phyloP scores from a whole-genome alignment of 2,329 filamentous ascomycete genomes.

The Aspergillus sp. region DNA sequence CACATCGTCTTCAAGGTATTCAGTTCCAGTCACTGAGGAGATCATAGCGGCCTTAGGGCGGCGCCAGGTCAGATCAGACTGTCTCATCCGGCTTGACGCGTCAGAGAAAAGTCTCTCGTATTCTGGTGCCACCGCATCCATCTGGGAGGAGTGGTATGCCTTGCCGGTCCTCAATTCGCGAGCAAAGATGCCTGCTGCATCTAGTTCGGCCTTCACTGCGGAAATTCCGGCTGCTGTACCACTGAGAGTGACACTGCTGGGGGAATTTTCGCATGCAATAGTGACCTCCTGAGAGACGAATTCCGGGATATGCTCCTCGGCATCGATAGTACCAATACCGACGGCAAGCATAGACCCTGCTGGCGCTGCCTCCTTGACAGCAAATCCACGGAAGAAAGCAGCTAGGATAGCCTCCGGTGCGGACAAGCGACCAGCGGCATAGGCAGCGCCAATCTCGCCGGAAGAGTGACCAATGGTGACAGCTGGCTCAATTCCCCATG shows the following conservation, averaged over 20 bases:
- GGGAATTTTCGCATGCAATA: slow-evolving; percentile 25
- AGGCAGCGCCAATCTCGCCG: slow-evolving; percentile 34
- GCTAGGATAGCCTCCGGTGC: not conserved
- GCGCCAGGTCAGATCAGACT: no score
- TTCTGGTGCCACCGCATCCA: no score
- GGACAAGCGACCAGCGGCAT: slow-evolving; percentile 14
- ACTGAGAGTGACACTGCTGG: slow-evolving; percentile 23
- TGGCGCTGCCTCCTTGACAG: not conserved
- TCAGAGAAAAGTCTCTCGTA: no score
- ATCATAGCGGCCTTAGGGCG: no score
- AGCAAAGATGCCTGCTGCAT: no score
- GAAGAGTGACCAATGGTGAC: slow-evolving; percentile 26
- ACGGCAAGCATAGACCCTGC: slow-evolving; percentile 11
- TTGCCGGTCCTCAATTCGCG: no score
- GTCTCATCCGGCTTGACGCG: no score
- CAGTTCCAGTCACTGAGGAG: no score
- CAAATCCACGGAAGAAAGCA: slow-evolving; percentile 1
- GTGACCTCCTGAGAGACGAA: slow-evolving; percentile 17
- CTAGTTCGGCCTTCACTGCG: no score
- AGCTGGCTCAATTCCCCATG: slow-evolving; percentile 15
- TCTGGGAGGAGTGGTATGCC: no score
- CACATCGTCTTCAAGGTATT: no score
- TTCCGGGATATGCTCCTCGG: slow-evolving; percentile 10
- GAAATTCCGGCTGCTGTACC: no score
- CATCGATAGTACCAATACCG: not conserved